Base-by-base conservation (phyloP, 306 rosid species). In the Vachellia collinsii region DNA sequence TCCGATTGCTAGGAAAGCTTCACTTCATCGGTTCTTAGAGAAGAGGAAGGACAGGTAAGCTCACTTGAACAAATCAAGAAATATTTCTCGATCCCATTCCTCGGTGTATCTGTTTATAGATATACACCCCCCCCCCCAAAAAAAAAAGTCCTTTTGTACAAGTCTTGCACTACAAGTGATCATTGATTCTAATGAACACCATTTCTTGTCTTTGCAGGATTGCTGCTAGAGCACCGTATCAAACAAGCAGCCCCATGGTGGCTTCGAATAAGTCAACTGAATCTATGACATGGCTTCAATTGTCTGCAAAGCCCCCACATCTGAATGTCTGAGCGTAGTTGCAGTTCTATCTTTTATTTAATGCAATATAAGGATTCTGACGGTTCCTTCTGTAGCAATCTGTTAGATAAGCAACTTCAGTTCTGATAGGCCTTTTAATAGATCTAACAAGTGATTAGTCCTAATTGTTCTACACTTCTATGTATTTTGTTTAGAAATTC, bases 21-120 rank as follows among this genome's bases (percentile, higher is more conserved):
- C 97, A 72, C 94, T 92, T 7, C 88, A 91, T 59, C 90, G 95
- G 36, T 92, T 92, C 89, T 78, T 92, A 84, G 97, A 91, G 86
- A 92, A 91, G 86, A 88, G 97, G 58, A 92, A 88, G 85, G 88
- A 89, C 81, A 91, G 97, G 97, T 92, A 83, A 11, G 88, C 70
- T 62, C 58, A 69, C 36, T 70, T 14, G 44, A 80, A 67, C 64
- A 50, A 70, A 61, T 54, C 39, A 50, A 36, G 8, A 81, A 51
- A 1, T 66, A 23, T 59, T 59, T 59, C 17, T 23, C 13, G 36
- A 14, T 65, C 56, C 7, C 2, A 29, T 29, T 29, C 1, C 34
- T 37, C 22, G 42, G 7, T 47, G 4, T 0, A 71, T 47, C 23
- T 47, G 13, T 71, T 46, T 47, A 17, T 36, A 19, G 20, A 3